Base-by-base conservation (phyloP, 2,329 filamentous ascomycete genomes). In the Colletotrichum shisoi region DNA sequence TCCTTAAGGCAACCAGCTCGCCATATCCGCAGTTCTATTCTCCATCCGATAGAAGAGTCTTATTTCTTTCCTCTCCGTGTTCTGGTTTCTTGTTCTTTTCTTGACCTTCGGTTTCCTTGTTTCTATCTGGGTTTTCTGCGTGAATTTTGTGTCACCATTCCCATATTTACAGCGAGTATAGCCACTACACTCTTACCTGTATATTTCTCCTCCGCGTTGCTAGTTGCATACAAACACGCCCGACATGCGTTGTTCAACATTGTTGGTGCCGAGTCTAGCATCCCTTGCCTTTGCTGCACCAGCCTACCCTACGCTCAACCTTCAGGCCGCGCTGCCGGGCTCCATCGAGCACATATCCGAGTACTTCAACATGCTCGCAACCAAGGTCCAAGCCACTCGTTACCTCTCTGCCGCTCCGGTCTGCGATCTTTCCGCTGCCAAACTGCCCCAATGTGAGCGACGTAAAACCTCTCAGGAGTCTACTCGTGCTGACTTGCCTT, bases 351-450 rank as follows among this genome's bases (percentile, higher is more conserved):
- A 81, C n/a, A 74, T 89, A 58, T 84, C 86, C 34, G 80, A 82
- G 46, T 89, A 89, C 78, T 89, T 89, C 79, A 85, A 85, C 74
- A 76, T 85, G 71, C 75, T 89, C 68, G 86, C 85, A 34, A 69
- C 76, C 62, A 89, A 87, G 75, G 81, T 87, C 51, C 80, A 85
- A 72, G 76, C 79, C 34, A 80, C 80, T 61, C 83, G 80, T 73
- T 68, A 74, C 13, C 79, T 81, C 68, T 70, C 77, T 2, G 62
- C 69, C 7, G 76, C 80, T 12, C 83, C 85, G 0, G 71, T 78
- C 34, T 90, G 87, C 72, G 84, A 89, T 72, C 72, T 89, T 15
- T 82, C 82, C 61, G 80, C 79, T 39, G 85, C 85, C 1, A 73
- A 77, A 62, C 80, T 88, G 75, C 85, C 85, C 63, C 72, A 73